Percentiles rank a stretch among this genome's conserved stretches.
Conservation (phyloP, 257 asterid genomes). For the Leonotis leonurus region DNA sequence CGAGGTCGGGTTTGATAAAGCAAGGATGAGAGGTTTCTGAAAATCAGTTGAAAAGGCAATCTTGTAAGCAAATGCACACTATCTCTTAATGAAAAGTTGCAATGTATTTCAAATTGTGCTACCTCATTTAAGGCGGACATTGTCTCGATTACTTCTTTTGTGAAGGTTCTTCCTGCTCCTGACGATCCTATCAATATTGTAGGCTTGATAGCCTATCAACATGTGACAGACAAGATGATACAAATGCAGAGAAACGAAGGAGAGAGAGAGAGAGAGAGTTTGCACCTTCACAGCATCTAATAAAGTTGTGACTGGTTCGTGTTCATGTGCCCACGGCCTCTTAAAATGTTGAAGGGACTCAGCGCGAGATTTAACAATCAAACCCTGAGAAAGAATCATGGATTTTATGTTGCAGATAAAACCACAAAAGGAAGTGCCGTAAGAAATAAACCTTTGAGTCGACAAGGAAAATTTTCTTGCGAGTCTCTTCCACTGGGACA, state of each 20-base stretch:
- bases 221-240: constrained; percentile 4
- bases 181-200: constrained; percentile 60
- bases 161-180: constrained; percentile 60
- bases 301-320: constrained; percentile 44
- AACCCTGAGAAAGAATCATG: constrained; percentile 33
- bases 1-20: constrained; percentile 65
- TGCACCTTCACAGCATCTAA: constrained; percentile 55
- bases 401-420: background rate
- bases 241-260: too few species aligned
- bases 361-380: constrained; percentile 53
- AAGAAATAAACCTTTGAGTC: constrained; percentile 48
- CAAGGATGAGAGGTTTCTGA: constrained; percentile 60
- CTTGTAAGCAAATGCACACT: too few species aligned
- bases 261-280: background rate
- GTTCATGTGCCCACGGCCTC: constrained; percentile 74
- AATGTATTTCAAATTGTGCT: background rate
- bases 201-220: constrained; percentile 55
- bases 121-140: constrained; percentile 53
- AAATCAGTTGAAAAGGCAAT: background rate
- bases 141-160: constrained; percentile 49
- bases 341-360: constrained; percentile 67
- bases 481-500: constrained; percentile 75
- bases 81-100: background rate
- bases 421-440: background rate
- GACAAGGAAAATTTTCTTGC: constrained; percentile 79